A percentile compares a stretch with the other conserved stretches of the same genome.
phyloP scores from a whole-genome alignment of 2,329 filamentous ascomycete species.

The Coniochaeta ligniaria region DNA sequence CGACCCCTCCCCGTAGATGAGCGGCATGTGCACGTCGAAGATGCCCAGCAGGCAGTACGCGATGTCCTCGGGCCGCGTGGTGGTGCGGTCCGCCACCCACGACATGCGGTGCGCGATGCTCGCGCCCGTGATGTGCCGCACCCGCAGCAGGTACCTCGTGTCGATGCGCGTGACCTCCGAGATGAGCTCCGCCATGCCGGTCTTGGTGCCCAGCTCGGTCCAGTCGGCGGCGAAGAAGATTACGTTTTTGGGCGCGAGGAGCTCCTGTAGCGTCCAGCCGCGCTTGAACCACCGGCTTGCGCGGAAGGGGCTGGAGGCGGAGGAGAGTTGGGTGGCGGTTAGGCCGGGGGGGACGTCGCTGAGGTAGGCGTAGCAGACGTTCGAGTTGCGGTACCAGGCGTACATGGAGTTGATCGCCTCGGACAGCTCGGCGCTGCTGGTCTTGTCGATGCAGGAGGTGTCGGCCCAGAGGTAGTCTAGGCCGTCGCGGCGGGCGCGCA shows the following conservation, averaged over 20 bases:
- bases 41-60: slow-evolving; percentile 6
- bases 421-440: neutral
- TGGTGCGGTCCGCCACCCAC: slow-evolving; percentile 4
- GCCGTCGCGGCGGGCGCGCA: neutral
- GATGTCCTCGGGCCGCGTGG: slow-evolving; percentile 4
- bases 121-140: neutral
- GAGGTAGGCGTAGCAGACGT: neutral
- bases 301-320: neutral
- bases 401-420: slow-evolving; percentile 2
- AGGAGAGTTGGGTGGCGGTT: too few relatives aligned
- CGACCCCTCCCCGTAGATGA: neutral
- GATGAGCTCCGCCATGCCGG: neutral
- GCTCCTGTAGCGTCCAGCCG: neutral
- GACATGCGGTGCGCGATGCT: slow-evolving; percentile 5
- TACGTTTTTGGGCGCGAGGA: neutral
- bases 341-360: neutral
- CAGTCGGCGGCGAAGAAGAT: neutral
- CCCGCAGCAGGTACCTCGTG: too few relatives aligned
- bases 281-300: neutral
- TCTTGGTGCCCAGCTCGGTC: neutral
- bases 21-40: slow-evolving; percentile 5
- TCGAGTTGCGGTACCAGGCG: neutral
- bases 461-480: neutral
- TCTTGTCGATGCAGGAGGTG: neutral
- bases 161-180: neutral